A percentile compares a stretch with the other conserved stretches of the same genome.
Conservation (phyloP, 2,329 filamentous ascomycete genomes). For the Huntiella moniliformis region DNA sequence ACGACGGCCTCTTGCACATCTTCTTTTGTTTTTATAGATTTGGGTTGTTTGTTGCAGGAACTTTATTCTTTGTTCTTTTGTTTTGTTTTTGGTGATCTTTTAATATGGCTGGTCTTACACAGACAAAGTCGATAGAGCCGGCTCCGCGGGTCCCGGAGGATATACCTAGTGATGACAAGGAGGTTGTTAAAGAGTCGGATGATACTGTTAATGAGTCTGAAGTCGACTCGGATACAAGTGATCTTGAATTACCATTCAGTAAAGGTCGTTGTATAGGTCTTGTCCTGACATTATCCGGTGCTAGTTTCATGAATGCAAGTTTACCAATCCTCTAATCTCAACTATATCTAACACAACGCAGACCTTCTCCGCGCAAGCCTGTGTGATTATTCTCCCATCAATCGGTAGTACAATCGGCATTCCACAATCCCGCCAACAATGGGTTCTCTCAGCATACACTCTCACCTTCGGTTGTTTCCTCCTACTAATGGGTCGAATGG, state of each 20-base stretch:
- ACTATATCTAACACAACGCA: constrained; percentile 15
- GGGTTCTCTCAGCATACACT: constrained; percentile 47
- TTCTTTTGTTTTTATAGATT: neutral
- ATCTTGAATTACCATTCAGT: constrained; percentile 21
- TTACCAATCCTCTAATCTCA: neutral
- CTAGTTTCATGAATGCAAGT: constrained; percentile 35
- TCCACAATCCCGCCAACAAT: constrained; percentile 40
- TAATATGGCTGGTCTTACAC: neutral
- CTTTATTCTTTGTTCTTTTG: neutral
- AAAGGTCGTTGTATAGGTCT: constrained; percentile 34
- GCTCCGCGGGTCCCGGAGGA: too few relatives aligned
- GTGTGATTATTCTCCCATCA: constrained; percentile 44
- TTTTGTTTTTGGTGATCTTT: neutral
- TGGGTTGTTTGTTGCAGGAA: too few relatives aligned
- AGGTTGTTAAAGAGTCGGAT: neutral
- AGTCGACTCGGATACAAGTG: neutral
- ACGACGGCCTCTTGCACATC: too few relatives aligned
- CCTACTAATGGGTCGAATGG: constrained; percentile 47
- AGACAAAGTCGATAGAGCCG: neutral
- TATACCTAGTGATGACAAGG: neutral
- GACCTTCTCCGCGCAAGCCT: constrained; percentile 38
- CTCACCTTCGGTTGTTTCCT: constrained; percentile 50
- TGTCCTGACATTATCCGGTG: constrained; percentile 34
- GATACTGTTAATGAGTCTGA: constrained; percentile 5
- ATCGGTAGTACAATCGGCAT: constrained; percentile 38